A percentile compares a stretch with the other conserved stretches of the same genome.
Evolutionary conservation across 768 basidiomycete species (phyloP).

Genomic region (Collybiopsis confluens): DNA sequence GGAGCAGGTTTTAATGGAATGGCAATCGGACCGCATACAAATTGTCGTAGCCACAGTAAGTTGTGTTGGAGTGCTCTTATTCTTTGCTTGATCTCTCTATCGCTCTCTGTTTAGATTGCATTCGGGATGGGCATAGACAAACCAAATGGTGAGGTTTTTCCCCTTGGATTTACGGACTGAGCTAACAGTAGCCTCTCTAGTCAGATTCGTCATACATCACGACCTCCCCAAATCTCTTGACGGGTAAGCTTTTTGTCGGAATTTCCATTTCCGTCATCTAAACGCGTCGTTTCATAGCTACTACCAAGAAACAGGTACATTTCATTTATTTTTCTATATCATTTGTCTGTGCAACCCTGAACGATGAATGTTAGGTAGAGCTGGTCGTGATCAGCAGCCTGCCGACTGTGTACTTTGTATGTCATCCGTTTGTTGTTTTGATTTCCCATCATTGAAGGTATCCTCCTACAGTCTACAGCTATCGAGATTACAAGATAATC

Average conservation of each 20-base stretch:
- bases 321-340: background rate
- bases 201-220: conserved; percentile 90
- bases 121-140: conserved; percentile 99
- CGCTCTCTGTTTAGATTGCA: conserved; percentile 58
- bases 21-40: conserved; percentile 67
- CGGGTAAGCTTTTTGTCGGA: conserved; percentile 44
- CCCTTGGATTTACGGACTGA: background rate
- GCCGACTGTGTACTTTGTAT: conserved; percentile 87
- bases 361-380: no score
- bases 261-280: conserved; percentile 8
- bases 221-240: conserved; percentile 80
- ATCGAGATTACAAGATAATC: conserved; percentile 50
- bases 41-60: conserved; percentile 93
- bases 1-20: conserved; percentile 56
- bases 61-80: no score
- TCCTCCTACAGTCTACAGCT: conserved; percentile 56
- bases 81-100: background rate
- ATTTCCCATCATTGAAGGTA: conserved; percentile 3
- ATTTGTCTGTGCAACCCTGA: background rate
- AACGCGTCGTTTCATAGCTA: conserved; percentile 41
- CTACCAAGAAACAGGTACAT: conserved; percentile 82
- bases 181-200: conserved; percentile 30
- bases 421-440: conserved; percentile 20
- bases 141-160: conserved; percentile 49
- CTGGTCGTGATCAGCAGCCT: conserved; percentile 83